These are phyloP conservation scores for Papilionanthe hybrid DNA, from an alignment of 116 monocot genomes.

Conservation along the genomic window DNA sequence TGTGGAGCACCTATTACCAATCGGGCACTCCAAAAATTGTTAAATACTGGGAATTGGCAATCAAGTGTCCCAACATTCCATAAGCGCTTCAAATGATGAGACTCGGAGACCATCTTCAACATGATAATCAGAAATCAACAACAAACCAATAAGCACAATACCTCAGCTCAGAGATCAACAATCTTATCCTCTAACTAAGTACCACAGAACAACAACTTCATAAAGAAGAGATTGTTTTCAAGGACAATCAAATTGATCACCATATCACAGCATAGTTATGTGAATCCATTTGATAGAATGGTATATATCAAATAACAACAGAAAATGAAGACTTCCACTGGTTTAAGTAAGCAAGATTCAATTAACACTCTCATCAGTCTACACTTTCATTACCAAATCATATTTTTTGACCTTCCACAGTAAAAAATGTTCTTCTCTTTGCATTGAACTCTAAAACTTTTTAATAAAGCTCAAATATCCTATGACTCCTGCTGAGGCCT, in stretches of 20 bases:
- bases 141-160: neutral
- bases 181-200: neutral
- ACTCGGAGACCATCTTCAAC: neutral
- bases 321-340: too few relatives aligned
- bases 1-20: too few relatives aligned
- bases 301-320: neutral
- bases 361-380: conserved; percentile 1
- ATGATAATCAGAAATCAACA: neutral
- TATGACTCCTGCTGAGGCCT: neutral
- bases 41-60: too few relatives aligned
- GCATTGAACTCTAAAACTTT: neutral
- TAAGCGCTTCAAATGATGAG: too few relatives aligned
- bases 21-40: too few relatives aligned
- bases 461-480: neutral
- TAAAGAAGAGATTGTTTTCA: neutral
- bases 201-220: neutral
- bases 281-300: neutral
- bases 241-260: too few relatives aligned
- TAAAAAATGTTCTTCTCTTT: neutral
- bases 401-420: neutral
- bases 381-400: neutral
- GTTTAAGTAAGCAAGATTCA: neutral
- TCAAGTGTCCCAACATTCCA: too few relatives aligned
- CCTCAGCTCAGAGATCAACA: conserved; percentile 1
- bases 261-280: neutral